Evolutionary conservation across 2,329 filamentous ascomycete genomes (phyloP).

Genomic region (Magnaporthiopsis incrustans): DNA sequence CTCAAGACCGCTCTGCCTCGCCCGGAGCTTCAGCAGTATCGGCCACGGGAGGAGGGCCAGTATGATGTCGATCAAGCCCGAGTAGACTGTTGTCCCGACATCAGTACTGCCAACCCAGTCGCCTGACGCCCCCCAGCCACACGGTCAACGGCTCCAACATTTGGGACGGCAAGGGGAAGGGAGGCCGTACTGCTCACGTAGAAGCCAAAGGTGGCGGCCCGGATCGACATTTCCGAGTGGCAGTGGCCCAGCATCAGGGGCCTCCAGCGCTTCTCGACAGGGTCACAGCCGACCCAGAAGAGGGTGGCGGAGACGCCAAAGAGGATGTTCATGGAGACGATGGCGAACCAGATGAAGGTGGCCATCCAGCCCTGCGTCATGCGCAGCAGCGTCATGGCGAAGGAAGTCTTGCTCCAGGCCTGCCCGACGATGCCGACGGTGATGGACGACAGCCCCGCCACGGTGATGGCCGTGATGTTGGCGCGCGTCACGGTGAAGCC

Average conservation of each 20-base stretch:
- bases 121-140: neutral
- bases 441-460: slow-evolving; percentile 17
- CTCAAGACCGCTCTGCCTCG: slow-evolving; percentile 19
- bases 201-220: slow-evolving; percentile 3
- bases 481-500: slow-evolving; percentile 12
- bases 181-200: slow-evolving; percentile 1
- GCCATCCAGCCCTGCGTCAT: slow-evolving; percentile 20
- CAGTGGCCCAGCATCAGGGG: slow-evolving; percentile 9
- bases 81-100: slow-evolving; percentile 14
- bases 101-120: neutral
- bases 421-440: slow-evolving; percentile 24
- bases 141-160: neutral
- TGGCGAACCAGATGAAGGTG: slow-evolving; percentile 23
- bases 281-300: slow-evolving; percentile 17
- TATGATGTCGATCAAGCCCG: slow-evolving; percentile 26
- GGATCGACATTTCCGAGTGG: neutral
- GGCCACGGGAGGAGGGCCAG: slow-evolving; percentile 29
- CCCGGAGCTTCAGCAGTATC: slow-evolving; percentile 17
- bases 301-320: slow-evolving; percentile 15
- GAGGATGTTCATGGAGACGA: slow-evolving; percentile 21
- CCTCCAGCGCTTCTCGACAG: slow-evolving; percentile 13
- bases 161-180: too few species aligned
- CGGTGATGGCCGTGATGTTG: slow-evolving; percentile 13
- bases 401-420: slow-evolving; percentile 30
- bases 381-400: slow-evolving; percentile 26